Evolutionary conservation across 2,329 filamentous ascomycete species (phyloP), one percentile per base, ranked within the genome.

Genomic region (Scorias spongiosa): DNA sequence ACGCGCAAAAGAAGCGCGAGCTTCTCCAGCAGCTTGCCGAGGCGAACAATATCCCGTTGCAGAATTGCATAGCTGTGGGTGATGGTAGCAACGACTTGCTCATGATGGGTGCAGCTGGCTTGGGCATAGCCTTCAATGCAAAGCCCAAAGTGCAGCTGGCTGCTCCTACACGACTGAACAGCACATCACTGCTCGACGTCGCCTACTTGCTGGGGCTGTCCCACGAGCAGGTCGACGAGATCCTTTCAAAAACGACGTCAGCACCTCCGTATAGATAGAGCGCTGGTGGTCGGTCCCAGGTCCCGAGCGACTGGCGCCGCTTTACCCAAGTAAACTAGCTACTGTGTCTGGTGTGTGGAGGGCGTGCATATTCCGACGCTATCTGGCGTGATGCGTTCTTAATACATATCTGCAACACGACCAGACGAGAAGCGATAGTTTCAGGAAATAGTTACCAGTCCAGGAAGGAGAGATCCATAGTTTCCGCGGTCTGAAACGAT

Each of bases 91-190:
- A 91, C 56, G 84, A 91, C 57, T 61, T 91, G 50, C 67, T 81
- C 46, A 91, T 91, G 84, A 77, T 91, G 70, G 71, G 70, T 8
- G 73, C 75, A 40, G 84, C 84, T 0, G 83, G 82, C 0, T 63
- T 89, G 32, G 85, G 84, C 15, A 78, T 91, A 2, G 84, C 84
- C 2, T 88, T 85, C 72, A 84, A 88, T 57, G 85, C 84, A 9
- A 91, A 91, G 68, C 82, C 84, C 2, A 71, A 78, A 46, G 84
- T 91, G 44, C 85, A 91, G 65, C 75, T 80, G 67, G 76, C 83
- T 60, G 84, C 84, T 2, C 76, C 78, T 26, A 78, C 79, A 11
- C 70, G 81, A 37, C 62, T 91, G 48, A 91, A 91, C 56, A 74
- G 78, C 17, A 70, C 76, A 48, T 83, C 71, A 49, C 63, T 91